Evolutionary conservation across 2,329 filamentous ascomycete species (phyloP).

Genomic region (Nemania sp.): DNA sequence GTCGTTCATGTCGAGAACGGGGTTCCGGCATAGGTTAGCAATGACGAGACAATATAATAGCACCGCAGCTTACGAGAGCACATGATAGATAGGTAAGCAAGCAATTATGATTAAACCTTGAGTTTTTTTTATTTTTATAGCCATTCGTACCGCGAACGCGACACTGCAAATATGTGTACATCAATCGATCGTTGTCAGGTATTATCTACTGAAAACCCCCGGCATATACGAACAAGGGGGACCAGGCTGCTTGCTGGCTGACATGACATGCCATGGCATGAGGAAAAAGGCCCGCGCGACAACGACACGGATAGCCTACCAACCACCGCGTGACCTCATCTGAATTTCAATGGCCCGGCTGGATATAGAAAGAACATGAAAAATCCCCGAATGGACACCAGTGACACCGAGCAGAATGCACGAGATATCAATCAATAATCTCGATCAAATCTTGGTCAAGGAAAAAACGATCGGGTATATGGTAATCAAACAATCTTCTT

Average conservation of each 20-base stretch:
- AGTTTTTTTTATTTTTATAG: conserved; percentile 7
- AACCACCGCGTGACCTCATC: neutral
- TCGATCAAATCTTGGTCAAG: conserved; percentile 5
- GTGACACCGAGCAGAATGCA: conserved; percentile 27
- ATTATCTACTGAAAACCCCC: conserved; percentile 9
- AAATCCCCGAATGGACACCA: conserved; percentile 13
- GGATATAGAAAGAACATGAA: conserved; percentile 18
- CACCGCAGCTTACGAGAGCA: neutral
- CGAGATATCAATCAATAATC: conserved; percentile 9
- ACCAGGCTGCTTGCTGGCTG: too few relatives aligned
- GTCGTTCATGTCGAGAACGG: too few relatives aligned
- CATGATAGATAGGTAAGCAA: neutral
- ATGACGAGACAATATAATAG: neutral
- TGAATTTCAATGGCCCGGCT: conserved; percentile 14
- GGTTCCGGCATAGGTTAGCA: neutral
- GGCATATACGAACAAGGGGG: conserved; percentile 17
- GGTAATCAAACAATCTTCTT: conserved; percentile 2
- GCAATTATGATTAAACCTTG: too few relatives aligned
- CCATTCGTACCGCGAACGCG: conserved; percentile 5
- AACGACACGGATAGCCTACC: neutral
- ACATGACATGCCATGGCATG: too few relatives aligned
- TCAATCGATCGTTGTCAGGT: conserved; percentile 7
- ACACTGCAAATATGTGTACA: conserved; percentile 23
- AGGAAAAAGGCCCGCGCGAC: too few relatives aligned
- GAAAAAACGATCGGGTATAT: neutral